Evolutionary conservation across 2,329 filamentous ascomycete genomes (phyloP).

Genomic region (Cladosporium velox): DNA sequence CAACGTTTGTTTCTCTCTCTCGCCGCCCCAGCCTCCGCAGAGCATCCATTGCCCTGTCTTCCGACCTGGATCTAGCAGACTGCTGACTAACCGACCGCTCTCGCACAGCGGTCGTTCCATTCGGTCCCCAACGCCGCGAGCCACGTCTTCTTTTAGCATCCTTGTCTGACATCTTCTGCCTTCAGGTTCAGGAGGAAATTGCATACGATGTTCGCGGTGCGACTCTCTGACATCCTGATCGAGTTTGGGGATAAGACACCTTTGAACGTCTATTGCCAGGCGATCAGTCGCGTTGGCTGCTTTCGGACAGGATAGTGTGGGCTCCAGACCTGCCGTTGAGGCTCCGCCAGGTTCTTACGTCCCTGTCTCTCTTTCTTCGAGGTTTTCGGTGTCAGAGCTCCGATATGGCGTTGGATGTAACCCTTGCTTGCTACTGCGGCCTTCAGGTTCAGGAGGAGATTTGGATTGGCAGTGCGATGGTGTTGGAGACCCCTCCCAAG

Average conservation of each 20-base stretch:
- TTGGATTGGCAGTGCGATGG: neutral
- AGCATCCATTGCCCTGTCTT: neutral
- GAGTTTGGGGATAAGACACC: slow-evolving; percentile 10
- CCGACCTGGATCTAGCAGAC: neutral
- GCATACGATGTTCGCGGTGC: neutral
- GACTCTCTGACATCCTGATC: neutral
- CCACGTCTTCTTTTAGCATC: neutral
- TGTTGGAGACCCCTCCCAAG: neutral
- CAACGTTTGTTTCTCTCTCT: slow-evolving; percentile 3
- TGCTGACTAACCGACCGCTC: neutral
- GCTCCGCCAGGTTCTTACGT: neutral
- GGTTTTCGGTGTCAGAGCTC: neutral
- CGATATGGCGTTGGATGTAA: neutral
- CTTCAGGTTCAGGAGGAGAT: slow-evolving; percentile 17
- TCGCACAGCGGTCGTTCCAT: neutral
- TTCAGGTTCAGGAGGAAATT: slow-evolving; percentile 20
- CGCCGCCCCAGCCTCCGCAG: neutral
- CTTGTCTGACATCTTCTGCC: neutral
- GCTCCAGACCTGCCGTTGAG: slow-evolving; percentile 1
- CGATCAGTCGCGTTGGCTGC: neutral
- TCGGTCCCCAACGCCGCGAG: neutral
- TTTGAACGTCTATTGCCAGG: neutral
- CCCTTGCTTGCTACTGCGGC: neutral
- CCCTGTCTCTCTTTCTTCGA: neutral
- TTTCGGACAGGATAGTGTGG: neutral